Evolutionary conservation across 148 eudicot genomes (phyloP).

Genomic region (Cornus florida): DNA sequence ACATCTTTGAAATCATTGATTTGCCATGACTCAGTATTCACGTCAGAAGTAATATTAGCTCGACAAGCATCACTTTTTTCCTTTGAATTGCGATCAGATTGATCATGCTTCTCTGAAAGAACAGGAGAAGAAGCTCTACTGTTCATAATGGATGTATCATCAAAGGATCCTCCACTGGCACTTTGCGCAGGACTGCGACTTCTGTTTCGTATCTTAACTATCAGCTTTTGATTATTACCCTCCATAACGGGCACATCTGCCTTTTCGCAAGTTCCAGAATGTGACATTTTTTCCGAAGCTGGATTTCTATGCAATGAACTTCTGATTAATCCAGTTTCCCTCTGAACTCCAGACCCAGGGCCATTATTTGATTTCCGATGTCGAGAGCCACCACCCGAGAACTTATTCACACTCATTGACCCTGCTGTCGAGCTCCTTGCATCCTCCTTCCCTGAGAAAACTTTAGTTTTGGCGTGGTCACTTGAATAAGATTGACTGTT

Average conservation of each 20-base stretch:
- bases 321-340: conserved; percentile 22
- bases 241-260: conserved; percentile 41
- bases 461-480: conserved; percentile 45
- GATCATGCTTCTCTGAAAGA: conserved; percentile 54
- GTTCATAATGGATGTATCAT: conserved; percentile 45
- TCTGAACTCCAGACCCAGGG: conserved; percentile 27
- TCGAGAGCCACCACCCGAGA: conserved; percentile 35
- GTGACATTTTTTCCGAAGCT: conserved; percentile 46
- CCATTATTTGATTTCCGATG: conserved; percentile 47
- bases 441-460: conserved; percentile 48
- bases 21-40: conserved; percentile 44
- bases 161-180: conserved; percentile 41
- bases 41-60: conserved; percentile 21
- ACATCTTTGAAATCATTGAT: conserved; percentile 43
- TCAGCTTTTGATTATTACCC: conserved; percentile 61
- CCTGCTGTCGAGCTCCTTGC: conserved; percentile 48
- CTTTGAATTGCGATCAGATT: conserved; percentile 36
- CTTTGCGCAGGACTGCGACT: conserved; percentile 66
- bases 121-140: conserved; percentile 65
- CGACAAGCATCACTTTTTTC: conserved; percentile 31
- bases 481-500: conserved; percentile 58
- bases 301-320: conserved; percentile 30
- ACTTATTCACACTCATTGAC: conserved; percentile 41
- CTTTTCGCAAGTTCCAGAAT: conserved; percentile 36
- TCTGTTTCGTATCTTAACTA: conserved; percentile 75